Percentiles rank a stretch among this genome's conserved stretches.
These are phyloP conservation scores for Leishmania turanica DNA, from an alignment of 208 protist species.

Conservation along the genomic window DNA sequence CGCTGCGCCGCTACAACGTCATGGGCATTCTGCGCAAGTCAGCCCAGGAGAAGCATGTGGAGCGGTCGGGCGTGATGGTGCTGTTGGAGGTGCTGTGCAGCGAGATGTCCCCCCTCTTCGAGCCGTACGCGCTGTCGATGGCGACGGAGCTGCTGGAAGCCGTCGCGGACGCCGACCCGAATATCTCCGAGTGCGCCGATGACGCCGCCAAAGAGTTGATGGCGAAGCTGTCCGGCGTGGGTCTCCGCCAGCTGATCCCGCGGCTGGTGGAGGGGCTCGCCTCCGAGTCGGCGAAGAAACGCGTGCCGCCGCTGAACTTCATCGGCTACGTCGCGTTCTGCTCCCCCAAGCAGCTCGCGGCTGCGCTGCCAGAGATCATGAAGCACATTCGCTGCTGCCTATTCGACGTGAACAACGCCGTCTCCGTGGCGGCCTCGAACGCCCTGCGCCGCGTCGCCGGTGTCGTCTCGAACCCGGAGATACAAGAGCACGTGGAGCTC, in stretches of 20 bases:
- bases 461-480: slow-evolving; percentile 92
- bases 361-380: slow-evolving; percentile 90
- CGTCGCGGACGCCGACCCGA: slow-evolving; percentile 83
- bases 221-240: slow-evolving; percentile 78
- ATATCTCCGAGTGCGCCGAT: slow-evolving; percentile 89
- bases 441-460: slow-evolving; percentile 88
- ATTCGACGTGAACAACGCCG: slow-evolving; percentile 90
- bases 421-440: slow-evolving; percentile 78
- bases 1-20: slow-evolving; percentile 76
- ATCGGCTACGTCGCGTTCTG: slow-evolving; percentile 93
- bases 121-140: slow-evolving; percentile 88
- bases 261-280: slow-evolving; percentile 70
- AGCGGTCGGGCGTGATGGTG: slow-evolving; percentile 87
- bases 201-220: slow-evolving; percentile 86
- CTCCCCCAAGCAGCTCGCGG: slow-evolving; percentile 89
- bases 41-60: slow-evolving; percentile 69
- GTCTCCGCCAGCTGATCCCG: slow-evolving; percentile 89
- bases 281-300: slow-evolving; percentile 82
- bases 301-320: slow-evolving; percentile 87
- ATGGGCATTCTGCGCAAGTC: slow-evolving; percentile 65
- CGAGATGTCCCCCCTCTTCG: slow-evolving; percentile 73
- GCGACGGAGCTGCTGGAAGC: slow-evolving; percentile 71
- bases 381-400: slow-evolving; percentile 86
- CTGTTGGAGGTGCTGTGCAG: slow-evolving; percentile 86
- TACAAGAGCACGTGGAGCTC: slow-evolving; percentile 88